A percentile compares a stretch with the other conserved stretches of the same genome.
Evolutionary conservation across 768 basidiomycete genomes (phyloP).

Genomic region (Collybia nuda): DNA sequence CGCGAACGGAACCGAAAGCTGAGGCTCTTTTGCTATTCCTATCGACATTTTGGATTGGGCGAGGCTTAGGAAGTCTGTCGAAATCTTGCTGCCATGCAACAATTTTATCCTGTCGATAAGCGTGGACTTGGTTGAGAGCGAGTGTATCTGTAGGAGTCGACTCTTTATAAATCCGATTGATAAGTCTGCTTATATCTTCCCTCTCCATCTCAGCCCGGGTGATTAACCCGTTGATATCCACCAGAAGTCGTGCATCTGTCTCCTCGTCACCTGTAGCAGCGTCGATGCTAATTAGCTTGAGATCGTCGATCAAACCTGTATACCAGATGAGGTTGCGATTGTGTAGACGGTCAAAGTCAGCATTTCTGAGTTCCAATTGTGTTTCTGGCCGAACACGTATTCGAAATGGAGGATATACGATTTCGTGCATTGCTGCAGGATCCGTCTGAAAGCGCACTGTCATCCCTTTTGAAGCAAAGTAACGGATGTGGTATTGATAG

Average conservation of each 20-base stretch:
- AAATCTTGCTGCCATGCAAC: constrained; percentile 98
- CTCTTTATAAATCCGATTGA: constrained; percentile 80
- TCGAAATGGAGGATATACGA: constrained; percentile 85
- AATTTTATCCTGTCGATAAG: constrained; percentile 87
- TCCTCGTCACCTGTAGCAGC: constrained; percentile 79
- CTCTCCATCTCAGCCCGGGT: constrained; percentile 72
- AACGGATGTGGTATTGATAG: constrained; percentile 89
- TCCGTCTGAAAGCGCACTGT: constrained; percentile 89
- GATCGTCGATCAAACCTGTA: constrained; percentile 69
- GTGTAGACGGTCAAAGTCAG: constrained; percentile 81
- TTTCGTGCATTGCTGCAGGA: constrained; percentile 77
- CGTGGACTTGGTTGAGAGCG: constrained; percentile 82
- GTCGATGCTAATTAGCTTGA: constrained; percentile 75
- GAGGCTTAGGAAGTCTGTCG: constrained; percentile 77
- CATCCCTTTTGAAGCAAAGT: constrained; percentile 82
- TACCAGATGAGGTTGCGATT: constrained; percentile 76
- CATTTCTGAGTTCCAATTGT: constrained; percentile 87
- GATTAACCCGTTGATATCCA: constrained; percentile 67
- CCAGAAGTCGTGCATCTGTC: constrained; percentile 58
- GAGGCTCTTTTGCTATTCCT: constrained; percentile 55
- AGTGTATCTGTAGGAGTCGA: constrained; percentile 83
- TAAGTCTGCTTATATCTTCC: constrained; percentile 67
- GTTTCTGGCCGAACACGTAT: constrained; percentile 86
- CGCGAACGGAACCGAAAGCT: constrained; percentile 67
- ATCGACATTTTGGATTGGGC: constrained; percentile 47